phyloP scores from a whole-genome alignment of 2,329 filamentous ascomycete genomes.

The Colletotrichum cereale region DNA sequence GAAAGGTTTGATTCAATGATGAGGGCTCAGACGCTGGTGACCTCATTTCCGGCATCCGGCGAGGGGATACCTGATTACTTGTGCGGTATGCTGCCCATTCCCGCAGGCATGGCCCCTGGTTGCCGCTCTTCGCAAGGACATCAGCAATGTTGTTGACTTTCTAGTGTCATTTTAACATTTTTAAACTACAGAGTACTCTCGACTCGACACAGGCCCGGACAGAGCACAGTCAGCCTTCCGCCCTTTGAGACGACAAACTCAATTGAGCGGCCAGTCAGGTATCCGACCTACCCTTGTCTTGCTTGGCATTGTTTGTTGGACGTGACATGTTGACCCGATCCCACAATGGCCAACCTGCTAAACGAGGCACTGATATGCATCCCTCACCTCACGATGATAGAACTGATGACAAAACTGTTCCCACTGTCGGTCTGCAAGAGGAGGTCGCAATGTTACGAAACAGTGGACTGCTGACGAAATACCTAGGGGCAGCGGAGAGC shows the following conservation, averaged over 20 bases:
- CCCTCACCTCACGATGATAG: neutral
- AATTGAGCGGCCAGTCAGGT: slow-evolving; percentile 26
- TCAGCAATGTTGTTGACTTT: slow-evolving; percentile 14
- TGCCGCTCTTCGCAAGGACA: neutral
- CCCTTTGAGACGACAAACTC: slow-evolving; percentile 29
- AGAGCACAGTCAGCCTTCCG: slow-evolving; percentile 23
- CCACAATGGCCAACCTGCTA: neutral
- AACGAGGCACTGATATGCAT: neutral
- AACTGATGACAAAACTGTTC: neutral
- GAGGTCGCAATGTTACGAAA: slow-evolving; percentile 17
- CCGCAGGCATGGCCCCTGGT: slow-evolving; percentile 31
- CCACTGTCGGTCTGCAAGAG: neutral
- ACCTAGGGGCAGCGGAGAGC: slow-evolving; percentile 9
- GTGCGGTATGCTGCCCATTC: slow-evolving; percentile 10
- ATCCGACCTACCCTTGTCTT: slow-evolving; percentile 16
- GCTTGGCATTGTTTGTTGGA: slow-evolving; percentile 22
- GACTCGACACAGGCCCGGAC: slow-evolving; percentile 21
- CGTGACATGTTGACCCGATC: neutral
- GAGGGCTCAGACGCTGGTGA: slow-evolving; percentile 23
- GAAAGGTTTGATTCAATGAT: slow-evolving; percentile 1
- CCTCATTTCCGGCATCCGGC: slow-evolving; percentile 8
- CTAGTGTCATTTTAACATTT: slow-evolving; percentile 26
- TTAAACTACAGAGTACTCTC: neutral
- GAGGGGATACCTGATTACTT: slow-evolving; percentile 11
- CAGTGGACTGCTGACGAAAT: slow-evolving; percentile 35